phyloP scores from a whole-genome alignment of 208 protist species.

The Acanthamoeba royreba region DNA sequence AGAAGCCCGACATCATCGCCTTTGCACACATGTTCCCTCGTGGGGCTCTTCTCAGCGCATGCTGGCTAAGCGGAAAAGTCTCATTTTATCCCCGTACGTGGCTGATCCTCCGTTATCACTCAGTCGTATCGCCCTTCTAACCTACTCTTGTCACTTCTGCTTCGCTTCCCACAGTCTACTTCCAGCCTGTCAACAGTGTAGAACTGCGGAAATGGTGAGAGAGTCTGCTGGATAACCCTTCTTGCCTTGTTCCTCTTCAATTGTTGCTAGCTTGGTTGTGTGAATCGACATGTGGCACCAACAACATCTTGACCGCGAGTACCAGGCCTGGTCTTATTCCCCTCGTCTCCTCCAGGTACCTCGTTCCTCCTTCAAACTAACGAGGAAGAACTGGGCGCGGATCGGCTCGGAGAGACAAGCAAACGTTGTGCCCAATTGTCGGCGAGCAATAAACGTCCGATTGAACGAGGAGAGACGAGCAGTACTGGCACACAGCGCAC shows the following conservation, averaged over 20 bases:
- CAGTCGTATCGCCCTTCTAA: too few species aligned
- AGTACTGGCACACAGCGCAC: too few species aligned
- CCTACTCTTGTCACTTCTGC: neutral
- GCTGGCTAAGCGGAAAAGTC: neutral
- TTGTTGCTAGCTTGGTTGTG: neutral
- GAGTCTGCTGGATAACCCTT: neutral
- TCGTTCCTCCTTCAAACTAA: too few species aligned
- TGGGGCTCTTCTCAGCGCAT: neutral
- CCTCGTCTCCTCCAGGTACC: too few species aligned
- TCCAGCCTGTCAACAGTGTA: neutral
- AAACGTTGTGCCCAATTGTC: too few species aligned
- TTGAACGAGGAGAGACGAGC: too few species aligned
- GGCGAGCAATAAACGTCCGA: too few species aligned
- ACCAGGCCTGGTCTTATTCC: too few species aligned
- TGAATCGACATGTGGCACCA: neutral
- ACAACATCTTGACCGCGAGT: too few species aligned
- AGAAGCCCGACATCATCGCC: neutral
- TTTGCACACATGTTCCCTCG: neutral
- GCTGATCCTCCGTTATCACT: neutral
- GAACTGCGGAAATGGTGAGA: neutral
- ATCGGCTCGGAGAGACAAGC: too few species aligned
- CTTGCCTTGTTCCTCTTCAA: neutral
- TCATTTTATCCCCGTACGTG: neutral
- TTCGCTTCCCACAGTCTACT: neutral
- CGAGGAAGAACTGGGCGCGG: too few species aligned